Conservation (phyloP, 1,139 yeast genomes). For the Casaregolazyma suthepensis region DNA sequence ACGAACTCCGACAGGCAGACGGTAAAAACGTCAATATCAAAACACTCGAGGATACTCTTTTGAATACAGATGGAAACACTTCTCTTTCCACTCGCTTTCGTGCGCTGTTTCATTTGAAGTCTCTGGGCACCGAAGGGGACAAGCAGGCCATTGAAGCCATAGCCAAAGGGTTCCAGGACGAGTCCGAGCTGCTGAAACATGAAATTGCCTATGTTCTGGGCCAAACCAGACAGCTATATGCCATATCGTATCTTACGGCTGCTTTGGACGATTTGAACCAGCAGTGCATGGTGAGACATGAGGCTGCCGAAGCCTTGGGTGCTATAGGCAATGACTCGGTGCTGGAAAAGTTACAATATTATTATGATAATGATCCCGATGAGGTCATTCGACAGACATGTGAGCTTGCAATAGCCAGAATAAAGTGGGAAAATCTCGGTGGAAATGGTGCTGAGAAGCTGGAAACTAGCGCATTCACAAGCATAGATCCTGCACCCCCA, state of each 20-base stretch:
- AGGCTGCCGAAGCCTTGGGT: slow-evolving; percentile 98
- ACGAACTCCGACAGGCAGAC: slow-evolving; percentile 33
- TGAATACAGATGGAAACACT: slow-evolving; percentile 46
- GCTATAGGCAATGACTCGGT: slow-evolving; percentile 84
- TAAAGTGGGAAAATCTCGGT: slow-evolving; percentile 82
- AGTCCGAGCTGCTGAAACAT: slow-evolving; percentile 90
- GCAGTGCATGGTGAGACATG: slow-evolving; percentile 97
- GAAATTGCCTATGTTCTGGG: slow-evolving; percentile 99
- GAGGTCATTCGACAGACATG: slow-evolving; percentile 94
- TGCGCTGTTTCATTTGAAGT: slow-evolving; percentile 85
- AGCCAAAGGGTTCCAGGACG: slow-evolving; percentile 69
- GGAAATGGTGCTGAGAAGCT: slow-evolving; percentile 56
- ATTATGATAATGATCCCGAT: slow-evolving; percentile 65
- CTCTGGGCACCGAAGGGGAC: slow-evolving; percentile 61
- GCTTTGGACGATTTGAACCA: slow-evolving; percentile 54
- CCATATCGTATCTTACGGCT: slow-evolving; percentile 69
- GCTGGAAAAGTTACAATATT: slow-evolving; percentile 58
- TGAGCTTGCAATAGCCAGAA: slow-evolving; percentile 92
- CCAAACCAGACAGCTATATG: slow-evolving; percentile 77
- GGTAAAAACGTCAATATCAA: slow-evolving; percentile 27
- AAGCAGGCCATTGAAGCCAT: slow-evolving; percentile 77
- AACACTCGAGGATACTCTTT: slow-evolving; percentile 25
- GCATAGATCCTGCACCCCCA: slow-evolving; percentile 99
- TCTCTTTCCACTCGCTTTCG: slow-evolving; percentile 83
- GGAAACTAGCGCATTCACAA: slow-evolving; percentile 70